phyloP scores from a whole-genome alignment of 371 early-diverging fungal genomes.

The Zychaea mexicana region DNA sequence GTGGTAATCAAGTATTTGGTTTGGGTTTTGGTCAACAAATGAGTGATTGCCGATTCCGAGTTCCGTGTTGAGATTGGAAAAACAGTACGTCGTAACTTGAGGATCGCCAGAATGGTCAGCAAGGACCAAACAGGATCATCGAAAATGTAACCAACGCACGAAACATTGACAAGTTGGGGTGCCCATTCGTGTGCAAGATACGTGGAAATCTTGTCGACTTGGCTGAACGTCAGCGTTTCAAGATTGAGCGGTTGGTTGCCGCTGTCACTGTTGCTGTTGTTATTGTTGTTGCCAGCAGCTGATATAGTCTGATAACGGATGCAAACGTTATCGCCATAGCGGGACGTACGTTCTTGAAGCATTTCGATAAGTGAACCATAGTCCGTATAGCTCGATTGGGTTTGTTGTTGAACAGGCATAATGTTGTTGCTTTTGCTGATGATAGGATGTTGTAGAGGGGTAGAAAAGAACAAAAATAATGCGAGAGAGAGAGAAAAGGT shows the following conservation, averaged over 20 bases:
- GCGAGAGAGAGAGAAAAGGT: too few species aligned
- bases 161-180: neutral
- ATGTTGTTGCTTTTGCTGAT: too few species aligned
- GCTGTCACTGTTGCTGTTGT: too few species aligned
- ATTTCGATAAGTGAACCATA: neutral
- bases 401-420: too few species aligned
- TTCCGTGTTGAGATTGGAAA: constrained; percentile 28
- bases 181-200: constrained; percentile 25
- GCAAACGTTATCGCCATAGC: neutral
- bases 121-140: constrained; percentile 19
- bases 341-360: neutral
- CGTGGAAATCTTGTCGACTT: constrained; percentile 23
- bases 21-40: constrained; percentile 8
- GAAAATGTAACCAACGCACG: constrained; percentile 10
- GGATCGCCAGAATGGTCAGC: constrained; percentile 20
- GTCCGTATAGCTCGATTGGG: neutral
- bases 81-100: constrained; percentile 21
- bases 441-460: too few species aligned
- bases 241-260: too few species aligned
- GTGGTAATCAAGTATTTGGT: neutral
- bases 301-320: neutral
- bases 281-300: too few species aligned
- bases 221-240: constrained; percentile 18
- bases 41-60: constrained; percentile 17
- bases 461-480: too few species aligned